Base-by-base conservation (phyloP, 1,284 basidiomycete species). In the Trametes versicolor region DNA sequence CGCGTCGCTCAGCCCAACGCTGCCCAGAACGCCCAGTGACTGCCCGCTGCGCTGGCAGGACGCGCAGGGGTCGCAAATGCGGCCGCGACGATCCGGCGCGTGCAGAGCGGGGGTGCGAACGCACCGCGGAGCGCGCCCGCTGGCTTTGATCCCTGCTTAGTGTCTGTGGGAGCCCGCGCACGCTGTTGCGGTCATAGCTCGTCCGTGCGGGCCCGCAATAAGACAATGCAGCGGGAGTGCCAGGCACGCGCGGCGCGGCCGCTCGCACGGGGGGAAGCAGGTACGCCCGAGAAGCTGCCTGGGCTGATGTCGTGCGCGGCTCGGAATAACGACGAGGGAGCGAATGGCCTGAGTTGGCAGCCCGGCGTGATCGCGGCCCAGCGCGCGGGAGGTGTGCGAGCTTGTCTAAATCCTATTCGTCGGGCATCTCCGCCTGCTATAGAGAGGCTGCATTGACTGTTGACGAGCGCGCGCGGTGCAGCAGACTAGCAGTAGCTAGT, bases 51-150 rank as follows among this genome's bases (percentile, higher is more conserved):
- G 37, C 41, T 43, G 41, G 41, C 41, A 43, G 41, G 6, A 43
- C 41, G 41, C 41, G 41, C 41, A 7, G 41, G 2, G 41, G 6
- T 13, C 41, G 15, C 41, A n/a, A 43, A 43, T 43, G 19, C 41
- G 41, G 41, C 41, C 23, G 43, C 59, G 59, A 60, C 59, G 59
- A 54, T 60, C 59, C 59, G 51, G 51, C 51, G 51, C 12, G 51
- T 43, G 41, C 59, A 54, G 41, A 47, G 50, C 49, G 49, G 37
- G 27, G 58, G 21, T 43, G 39, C 50, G 47, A 50, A 34, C 27
- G 29, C 37, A 59, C 49, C 36, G 37, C 58, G 58, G 37, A 39
- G 37, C 37, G 12, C 37, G 37, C 37, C 12, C 47, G 23, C 43
- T n/a, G 43, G 43, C 12, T 15, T n/a, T n/a, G 43, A 45, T 17